Evolutionary conservation across 257 asterid genomes (phyloP).

Genomic region (Eucommia ulmoides): DNA sequence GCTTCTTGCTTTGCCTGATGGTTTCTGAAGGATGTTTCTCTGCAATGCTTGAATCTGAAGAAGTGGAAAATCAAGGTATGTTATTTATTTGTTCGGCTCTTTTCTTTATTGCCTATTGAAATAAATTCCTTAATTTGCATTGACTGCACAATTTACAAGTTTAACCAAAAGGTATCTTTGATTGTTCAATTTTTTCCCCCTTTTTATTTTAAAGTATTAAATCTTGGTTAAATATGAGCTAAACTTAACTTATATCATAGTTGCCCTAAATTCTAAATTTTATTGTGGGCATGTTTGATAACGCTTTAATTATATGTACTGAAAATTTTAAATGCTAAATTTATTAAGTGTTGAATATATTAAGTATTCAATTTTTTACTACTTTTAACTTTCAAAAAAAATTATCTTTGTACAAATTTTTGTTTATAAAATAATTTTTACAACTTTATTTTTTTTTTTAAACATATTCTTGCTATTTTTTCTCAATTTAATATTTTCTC

Average conservation of each 20-base stretch:
- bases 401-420: too few relatives aligned
- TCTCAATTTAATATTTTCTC: too few relatives aligned
- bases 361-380: too few relatives aligned
- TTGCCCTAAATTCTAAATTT: not conserved
- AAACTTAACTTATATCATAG: not conserved
- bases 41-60: slow-evolving; percentile 45
- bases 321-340: too few relatives aligned
- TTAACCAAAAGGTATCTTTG: slow-evolving; percentile 5
- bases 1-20: slow-evolving; percentile 25
- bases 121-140: not conserved
- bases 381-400: too few relatives aligned
- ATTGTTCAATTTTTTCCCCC: not conserved
- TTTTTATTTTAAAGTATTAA: not conserved
- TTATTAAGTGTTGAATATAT: too few relatives aligned
- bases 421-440: too few relatives aligned
- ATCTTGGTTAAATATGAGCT: not conserved
- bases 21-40: slow-evolving; percentile 21
- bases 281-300: too few relatives aligned
- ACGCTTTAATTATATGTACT: too few relatives aligned
- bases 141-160: too few relatives aligned
- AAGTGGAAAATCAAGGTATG: not conserved
- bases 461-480: too few relatives aligned
- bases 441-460: too few relatives aligned
- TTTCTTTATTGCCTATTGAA: not conserved
- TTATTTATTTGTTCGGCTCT: not conserved